Percentiles rank a stretch among this genome's conserved stretches.
Evolutionary conservation across 2,329 filamentous ascomycete genomes (phyloP).

Genomic region (Neonectria coccinea): DNA sequence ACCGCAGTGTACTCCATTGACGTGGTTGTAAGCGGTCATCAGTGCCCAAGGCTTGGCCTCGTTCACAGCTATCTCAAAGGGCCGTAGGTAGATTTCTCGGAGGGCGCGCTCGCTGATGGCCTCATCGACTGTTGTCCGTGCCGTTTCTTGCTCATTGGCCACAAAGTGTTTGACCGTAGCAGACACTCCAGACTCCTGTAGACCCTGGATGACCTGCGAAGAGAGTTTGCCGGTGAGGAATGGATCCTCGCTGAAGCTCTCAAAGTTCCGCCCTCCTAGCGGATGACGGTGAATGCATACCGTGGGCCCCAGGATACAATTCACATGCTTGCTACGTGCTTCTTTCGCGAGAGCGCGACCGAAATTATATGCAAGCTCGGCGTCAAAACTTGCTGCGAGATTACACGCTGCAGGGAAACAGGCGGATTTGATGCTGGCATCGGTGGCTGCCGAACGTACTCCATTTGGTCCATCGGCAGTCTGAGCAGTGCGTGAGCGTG

Average conservation of each 20-base stretch:
- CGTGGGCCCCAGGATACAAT: conserved; percentile 77
- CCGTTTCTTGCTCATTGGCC: conserved; percentile 55
- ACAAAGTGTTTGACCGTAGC: conserved; percentile 62
- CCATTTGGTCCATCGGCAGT: conserved; percentile 51
- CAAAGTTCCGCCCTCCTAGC: conserved; percentile 61
- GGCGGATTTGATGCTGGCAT: conserved; percentile 46
- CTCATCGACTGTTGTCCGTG: conserved; percentile 48
- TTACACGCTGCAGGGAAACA: conserved; percentile 49
- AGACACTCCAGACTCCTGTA: conserved; percentile 56
- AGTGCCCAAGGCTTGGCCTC: conserved; percentile 57
- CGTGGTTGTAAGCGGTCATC: conserved; percentile 61
- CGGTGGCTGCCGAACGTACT: conserved; percentile 48
- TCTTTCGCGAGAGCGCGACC: conserved; percentile 70
- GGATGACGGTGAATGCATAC: conserved; percentile 62
- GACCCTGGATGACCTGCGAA: conserved; percentile 56
- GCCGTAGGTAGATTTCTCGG: conserved; percentile 56
- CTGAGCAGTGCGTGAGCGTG: conserved; percentile 1
- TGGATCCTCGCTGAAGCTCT: conserved; percentile 61
- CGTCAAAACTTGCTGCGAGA: conserved; percentile 73
- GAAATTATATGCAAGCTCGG: conserved; percentile 65
- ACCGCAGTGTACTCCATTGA: conserved; percentile 59
- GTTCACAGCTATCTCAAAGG: conserved; percentile 59
- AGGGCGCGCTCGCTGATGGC: conserved; percentile 47
- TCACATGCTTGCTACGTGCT: conserved; percentile 69
- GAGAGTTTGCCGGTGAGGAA: conserved; percentile 58